Percentiles rank a stretch among this genome's conserved stretches.
Evolutionary conservation across 768 basidiomycete genomes (phyloP).

Genomic region (Lyophyllum shimeji): DNA sequence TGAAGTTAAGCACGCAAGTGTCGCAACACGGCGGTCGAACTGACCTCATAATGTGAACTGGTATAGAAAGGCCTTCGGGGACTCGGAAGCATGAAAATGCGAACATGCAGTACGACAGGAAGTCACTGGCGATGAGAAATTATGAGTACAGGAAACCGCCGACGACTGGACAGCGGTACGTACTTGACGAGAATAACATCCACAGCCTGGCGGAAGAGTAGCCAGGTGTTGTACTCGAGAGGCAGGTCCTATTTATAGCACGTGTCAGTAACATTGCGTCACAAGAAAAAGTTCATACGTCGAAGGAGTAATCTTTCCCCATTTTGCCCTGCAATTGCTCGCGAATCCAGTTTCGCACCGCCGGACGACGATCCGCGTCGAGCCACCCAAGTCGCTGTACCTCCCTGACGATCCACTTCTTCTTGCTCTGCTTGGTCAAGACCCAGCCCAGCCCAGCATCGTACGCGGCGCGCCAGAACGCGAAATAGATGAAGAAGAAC

Average conservation of each 20-base stretch:
- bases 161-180: constrained; percentile 24
- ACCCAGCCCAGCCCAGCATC: constrained; percentile 94
- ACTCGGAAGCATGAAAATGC: constrained; percentile 91
- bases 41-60: constrained; percentile 77
- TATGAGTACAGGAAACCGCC: not conserved
- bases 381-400: constrained; percentile 85
- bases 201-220: constrained; percentile 93
- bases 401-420: constrained; percentile 87
- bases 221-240: constrained; percentile 94
- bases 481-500: constrained; percentile 90
- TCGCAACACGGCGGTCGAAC: constrained; percentile 10
- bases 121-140: constrained; percentile 8
- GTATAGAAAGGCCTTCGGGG: constrained; percentile 70
- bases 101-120: constrained; percentile 72
- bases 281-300: constrained; percentile 39
- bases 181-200: constrained; percentile 96
- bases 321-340: constrained; percentile 88
- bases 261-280: constrained; percentile 4
- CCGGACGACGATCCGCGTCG: constrained; percentile 65
- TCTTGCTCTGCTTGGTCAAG: constrained; percentile 93
- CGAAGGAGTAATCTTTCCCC: constrained; percentile 92
- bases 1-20: constrained; percentile 9
- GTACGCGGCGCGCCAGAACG: constrained; percentile 90
- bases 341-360: constrained; percentile 78
- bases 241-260: constrained; percentile 67